A percentile compares a stretch with the other conserved stretches of the same genome.
Conservation (phyloP, 148 eudicot genomes). For the Polygonum maritimum region DNA sequence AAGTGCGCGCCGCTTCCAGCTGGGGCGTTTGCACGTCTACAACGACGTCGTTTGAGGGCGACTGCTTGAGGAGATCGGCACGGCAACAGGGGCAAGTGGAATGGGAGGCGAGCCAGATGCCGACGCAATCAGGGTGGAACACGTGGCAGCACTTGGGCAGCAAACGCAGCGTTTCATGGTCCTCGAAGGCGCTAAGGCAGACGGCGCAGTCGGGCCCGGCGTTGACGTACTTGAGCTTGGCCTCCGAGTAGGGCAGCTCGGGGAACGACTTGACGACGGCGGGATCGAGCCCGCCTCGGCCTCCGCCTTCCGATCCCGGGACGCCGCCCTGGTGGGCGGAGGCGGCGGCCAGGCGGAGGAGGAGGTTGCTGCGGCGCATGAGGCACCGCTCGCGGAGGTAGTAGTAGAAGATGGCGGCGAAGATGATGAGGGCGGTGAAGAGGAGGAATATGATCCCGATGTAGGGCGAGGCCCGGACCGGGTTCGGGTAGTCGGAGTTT, state of each 20-base stretch:
- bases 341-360: constrained; percentile 1
- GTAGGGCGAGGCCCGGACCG: neutral
- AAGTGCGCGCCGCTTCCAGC: neutral
- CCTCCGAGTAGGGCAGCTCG: constrained; percentile 11
- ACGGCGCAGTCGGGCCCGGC: constrained; percentile 24
- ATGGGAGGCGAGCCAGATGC: constrained; percentile 26
- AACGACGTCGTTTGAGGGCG: neutral
- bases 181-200: constrained; percentile 23
- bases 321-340: neutral
- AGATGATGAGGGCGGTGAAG: constrained; percentile 4
- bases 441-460: constrained; percentile 6
- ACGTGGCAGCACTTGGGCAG: constrained; percentile 33
- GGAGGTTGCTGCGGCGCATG: neutral
- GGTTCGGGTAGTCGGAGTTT: neutral
- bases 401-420: constrained; percentile 4
- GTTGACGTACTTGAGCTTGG: constrained; percentile 2
- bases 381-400: constrained; percentile 9
- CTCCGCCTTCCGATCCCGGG: neutral
- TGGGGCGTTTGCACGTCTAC: neutral
- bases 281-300: constrained; percentile 17
- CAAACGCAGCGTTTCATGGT: constrained; percentile 21
- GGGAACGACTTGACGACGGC: constrained; percentile 21
- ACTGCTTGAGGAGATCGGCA: constrained; percentile 6
- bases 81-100: constrained; percentile 17
- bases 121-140: constrained; percentile 34